phyloP scores from a whole-genome alignment of 768 basidiomycete genomes.

The Kondoa subrosea region DNA sequence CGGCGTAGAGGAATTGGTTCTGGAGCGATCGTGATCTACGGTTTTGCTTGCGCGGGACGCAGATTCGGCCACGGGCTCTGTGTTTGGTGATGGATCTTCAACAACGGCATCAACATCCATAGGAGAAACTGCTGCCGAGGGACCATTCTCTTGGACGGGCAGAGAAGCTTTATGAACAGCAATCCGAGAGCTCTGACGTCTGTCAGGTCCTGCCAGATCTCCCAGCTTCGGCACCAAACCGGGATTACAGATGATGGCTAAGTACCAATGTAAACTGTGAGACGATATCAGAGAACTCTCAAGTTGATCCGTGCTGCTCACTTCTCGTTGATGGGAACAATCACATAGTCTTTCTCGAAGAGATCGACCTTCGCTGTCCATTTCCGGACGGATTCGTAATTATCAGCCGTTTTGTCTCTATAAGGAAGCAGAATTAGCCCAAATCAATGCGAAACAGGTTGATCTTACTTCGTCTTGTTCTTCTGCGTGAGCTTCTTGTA shows the following conservation, averaged over 20 bases:
- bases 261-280: slow-evolving; percentile 93
- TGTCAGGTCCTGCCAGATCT: not conserved
- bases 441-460: not conserved
- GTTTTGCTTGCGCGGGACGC: too few species aligned
- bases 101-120: not conserved
- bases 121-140: too few species aligned
- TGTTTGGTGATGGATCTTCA: not conserved
- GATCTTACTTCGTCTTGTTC: slow-evolving; percentile 8
- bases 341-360: slow-evolving; percentile 78
- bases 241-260: slow-evolving; percentile 80
- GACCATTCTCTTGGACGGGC: too few species aligned
- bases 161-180: not conserved
- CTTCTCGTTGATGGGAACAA: slow-evolving; percentile 96
- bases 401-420: slow-evolving; percentile 6
- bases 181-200: not conserved
- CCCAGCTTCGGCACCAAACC: slow-evolving; percentile 34
- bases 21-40: too few species aligned
- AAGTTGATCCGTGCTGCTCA: slow-evolving; percentile 33
- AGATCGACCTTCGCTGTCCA: slow-evolving; percentile 84
- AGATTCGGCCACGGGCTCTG: not conserved
- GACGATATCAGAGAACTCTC: not conserved
- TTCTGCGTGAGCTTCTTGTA: slow-evolving; percentile 78
- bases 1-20: too few species aligned
- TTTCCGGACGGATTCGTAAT: slow-evolving; percentile 66
- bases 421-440: not conserved